Percentiles rank a stretch among this genome's conserved stretches.
These are phyloP conservation scores for Zygotorulaspora florentina DNA, from an alignment of 805 yeast species.

Conservation along the genomic window DNA sequence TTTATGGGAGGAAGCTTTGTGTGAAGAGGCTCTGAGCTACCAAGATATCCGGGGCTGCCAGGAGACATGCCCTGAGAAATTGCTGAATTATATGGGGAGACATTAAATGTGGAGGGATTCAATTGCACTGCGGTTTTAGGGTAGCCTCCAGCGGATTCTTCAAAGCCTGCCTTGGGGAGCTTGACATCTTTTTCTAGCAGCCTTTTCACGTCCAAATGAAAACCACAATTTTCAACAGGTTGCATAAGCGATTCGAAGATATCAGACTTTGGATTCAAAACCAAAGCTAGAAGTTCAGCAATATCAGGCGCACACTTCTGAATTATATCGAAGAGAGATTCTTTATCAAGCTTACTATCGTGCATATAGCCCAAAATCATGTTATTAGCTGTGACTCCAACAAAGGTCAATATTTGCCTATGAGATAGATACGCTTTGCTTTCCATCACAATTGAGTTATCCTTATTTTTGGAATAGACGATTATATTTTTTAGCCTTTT, in stretches of 20 bases:
- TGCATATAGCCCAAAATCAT: conserved; percentile 14
- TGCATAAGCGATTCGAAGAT: conserved; percentile 22
- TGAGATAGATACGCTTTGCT: conserved; percentile 18
- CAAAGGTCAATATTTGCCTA: conserved; percentile 16
- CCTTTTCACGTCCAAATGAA: conserved; percentile 24
- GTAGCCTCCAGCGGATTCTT: not conserved
- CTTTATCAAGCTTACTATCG: conserved; percentile 42
- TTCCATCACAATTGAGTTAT: conserved; percentile 13
- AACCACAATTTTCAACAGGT: conserved; percentile 28
- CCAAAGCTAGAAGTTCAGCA: conserved; percentile 9
- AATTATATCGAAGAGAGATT: conserved; percentile 59
- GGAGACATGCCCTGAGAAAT: not conserved
- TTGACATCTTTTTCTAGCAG: conserved; percentile 16
- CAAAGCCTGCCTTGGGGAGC: not conserved
- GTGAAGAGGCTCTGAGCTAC: no score
- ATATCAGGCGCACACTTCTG: conserved; percentile 59
- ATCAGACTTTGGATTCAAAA: conserved; percentile 24
- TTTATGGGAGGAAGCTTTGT: no score
- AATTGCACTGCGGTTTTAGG: conserved; percentile 11
- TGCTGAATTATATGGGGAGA: not conserved
- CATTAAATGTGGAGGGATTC: conserved; percentile 2
- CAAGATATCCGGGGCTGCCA: no score
- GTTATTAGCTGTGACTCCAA: conserved; percentile 19
- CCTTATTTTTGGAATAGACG: conserved; percentile 9
- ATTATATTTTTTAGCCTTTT: conserved; percentile 11